Percentiles rank a stretch among this genome's conserved stretches.
Evolutionary conservation across 192 early-diverging fungal species (phyloP).

Genomic region (Mortierella alpina): DNA sequence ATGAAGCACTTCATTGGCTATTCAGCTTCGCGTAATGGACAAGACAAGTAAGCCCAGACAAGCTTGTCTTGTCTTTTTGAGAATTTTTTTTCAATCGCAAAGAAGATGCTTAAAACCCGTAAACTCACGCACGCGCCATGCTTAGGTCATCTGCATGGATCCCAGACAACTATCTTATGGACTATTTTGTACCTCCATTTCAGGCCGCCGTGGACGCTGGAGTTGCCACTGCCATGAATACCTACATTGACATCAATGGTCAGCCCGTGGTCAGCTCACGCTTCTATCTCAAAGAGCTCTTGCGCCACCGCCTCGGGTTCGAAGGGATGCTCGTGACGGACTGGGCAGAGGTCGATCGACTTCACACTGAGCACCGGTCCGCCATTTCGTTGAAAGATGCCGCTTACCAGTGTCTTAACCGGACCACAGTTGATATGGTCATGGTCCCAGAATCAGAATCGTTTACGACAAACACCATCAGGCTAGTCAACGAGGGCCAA

Average conservation of each 20-base stretch:
- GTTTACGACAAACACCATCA: constrained; percentile 54
- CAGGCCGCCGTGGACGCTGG: constrained; percentile 69
- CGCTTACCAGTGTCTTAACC: constrained; percentile 52
- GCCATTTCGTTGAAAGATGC: constrained; percentile 57
- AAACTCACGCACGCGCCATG: background rate
- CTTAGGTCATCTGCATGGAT: constrained; percentile 56
- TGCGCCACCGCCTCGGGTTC: constrained; percentile 67
- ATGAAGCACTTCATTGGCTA: constrained; percentile 79
- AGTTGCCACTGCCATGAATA: constrained; percentile 71
- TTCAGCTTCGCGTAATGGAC: constrained; percentile 63
- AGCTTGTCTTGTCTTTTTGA: background rate
- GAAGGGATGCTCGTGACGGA: constrained; percentile 71
- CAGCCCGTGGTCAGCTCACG: constrained; percentile 66
- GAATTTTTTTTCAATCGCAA: background rate
- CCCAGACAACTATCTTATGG: constrained; percentile 62
- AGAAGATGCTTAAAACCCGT: background rate
- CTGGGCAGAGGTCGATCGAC: constrained; percentile 67
- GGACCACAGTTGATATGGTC: constrained; percentile 69
- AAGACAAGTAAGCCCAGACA: constrained; percentile 39
- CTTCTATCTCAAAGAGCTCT: constrained; percentile 62
- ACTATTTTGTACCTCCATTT: constrained; percentile 73
- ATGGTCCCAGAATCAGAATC: constrained; percentile 71
- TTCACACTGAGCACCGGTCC: constrained; percentile 59
- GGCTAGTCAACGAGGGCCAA: constrained; percentile 53
- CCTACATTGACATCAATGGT: constrained; percentile 70